Conservation (phyloP, 495 filamentous ascomycete genomes). For the Neurospora sp. region DNA sequence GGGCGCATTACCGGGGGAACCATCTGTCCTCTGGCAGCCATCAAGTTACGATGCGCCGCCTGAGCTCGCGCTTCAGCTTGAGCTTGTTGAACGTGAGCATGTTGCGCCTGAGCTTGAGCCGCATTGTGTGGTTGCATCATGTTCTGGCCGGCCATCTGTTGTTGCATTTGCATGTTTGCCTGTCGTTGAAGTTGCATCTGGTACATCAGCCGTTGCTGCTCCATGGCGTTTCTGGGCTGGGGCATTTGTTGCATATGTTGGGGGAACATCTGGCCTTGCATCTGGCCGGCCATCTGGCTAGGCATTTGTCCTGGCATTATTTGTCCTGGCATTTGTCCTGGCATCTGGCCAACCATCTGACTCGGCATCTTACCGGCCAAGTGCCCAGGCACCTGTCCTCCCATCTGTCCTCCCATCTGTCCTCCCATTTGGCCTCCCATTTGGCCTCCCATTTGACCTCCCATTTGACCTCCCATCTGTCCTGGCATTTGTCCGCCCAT, state of each 20-base stretch:
- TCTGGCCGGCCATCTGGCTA: slow-evolving; percentile 15
- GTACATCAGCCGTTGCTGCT: slow-evolving; percentile 48
- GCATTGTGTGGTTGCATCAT: slow-evolving; percentile 22
- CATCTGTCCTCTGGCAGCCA: slow-evolving; percentile 38
- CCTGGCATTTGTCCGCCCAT: slow-evolving; percentile 18
- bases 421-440: slow-evolving; percentile 25
- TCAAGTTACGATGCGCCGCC: slow-evolving; percentile 36
- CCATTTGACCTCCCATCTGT: slow-evolving; percentile 27
- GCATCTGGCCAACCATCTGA: slow-evolving; percentile 27
- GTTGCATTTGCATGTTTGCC: slow-evolving; percentile 42
- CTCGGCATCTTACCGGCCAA: slow-evolving; percentile 15
- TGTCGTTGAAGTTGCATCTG: slow-evolving; percentile 65
- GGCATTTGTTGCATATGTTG: slow-evolving; percentile 52
- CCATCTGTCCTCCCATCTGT: slow-evolving; percentile 27
- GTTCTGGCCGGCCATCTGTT: slow-evolving; percentile 32
- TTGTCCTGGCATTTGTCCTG: slow-evolving; percentile 13
- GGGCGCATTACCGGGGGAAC: slow-evolving; percentile 31
- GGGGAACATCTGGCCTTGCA: slow-evolving; percentile 28
- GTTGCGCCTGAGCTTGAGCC: slow-evolving; percentile 7
- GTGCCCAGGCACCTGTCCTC: slow-evolving; percentile 23
- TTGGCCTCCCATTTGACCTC: slow-evolving; percentile 23
- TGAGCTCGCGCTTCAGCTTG: slow-evolving; percentile 29
- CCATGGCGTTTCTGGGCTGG: slow-evolving; percentile 38
- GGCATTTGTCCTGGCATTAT: slow-evolving; percentile 13
- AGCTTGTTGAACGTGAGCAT: slow-evolving; percentile 9